Conservation (phyloP, 305 asterid genomes). For the Fraxinus velutina region DNA sequence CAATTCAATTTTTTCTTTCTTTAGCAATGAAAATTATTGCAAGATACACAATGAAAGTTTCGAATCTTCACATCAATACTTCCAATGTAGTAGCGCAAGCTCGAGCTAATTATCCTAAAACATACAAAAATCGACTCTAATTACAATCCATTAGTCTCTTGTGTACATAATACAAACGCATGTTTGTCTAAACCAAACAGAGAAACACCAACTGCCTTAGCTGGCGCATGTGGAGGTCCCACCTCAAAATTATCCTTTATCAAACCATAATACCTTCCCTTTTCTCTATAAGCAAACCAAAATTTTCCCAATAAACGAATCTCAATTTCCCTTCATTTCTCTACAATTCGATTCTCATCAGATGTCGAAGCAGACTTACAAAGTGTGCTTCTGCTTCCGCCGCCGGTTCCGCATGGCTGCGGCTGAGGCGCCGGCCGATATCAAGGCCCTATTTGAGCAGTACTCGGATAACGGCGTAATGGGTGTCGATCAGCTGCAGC, state of each 20-base stretch:
- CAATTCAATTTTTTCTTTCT: background rate
- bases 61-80: background rate
- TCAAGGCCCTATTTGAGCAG: conserved; percentile 43
- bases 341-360: background rate
- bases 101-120: background rate
- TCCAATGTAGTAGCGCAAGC: background rate
- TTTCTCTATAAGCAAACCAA: background rate
- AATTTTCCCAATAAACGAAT: background rate
- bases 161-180: no score
- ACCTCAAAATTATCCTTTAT: background rate
- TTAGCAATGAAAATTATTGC: background rate
- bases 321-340: background rate
- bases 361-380: conserved; percentile 77
- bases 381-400: conserved; percentile 83
- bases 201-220: background rate
- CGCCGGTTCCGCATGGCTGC: conserved; percentile 73
- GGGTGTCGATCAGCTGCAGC: conserved; percentile 47
- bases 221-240: background rate
- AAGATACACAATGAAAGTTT: background rate
- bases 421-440: conserved; percentile 68
- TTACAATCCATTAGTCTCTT: background rate
- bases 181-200: background rate
- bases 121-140: background rate
- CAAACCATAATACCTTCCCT: conserved; percentile 10
- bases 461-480: conserved; percentile 70